Base-by-base conservation (phyloP, 2,329 filamentous ascomycete genomes). In the Fusarium goolgardi region DNA sequence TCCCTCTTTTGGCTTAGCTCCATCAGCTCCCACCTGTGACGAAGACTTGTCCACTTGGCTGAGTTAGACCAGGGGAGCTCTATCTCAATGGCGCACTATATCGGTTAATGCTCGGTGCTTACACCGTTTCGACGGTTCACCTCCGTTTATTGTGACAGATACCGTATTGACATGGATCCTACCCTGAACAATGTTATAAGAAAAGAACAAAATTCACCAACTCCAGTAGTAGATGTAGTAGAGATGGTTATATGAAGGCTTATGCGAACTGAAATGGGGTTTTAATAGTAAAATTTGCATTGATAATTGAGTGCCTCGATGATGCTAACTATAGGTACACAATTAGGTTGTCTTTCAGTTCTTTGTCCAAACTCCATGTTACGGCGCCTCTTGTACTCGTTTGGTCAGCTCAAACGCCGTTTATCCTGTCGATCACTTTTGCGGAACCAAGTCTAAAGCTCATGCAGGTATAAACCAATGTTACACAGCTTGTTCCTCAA, bases 71-170 rank as follows among this genome's bases (percentile, higher is more conserved):
- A 70, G 65, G 62, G 57, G 66, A 67, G 65, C 49, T 57, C 40
- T 32, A 44, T 27, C 52, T 59, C 53, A 15, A 27, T 37, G 39
- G 18, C 43, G 31, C 31, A 49, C 29, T 44, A 20, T 8, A 27
- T 29, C 65, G 70, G 70, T 64, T 72, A 72, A 72, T 72, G n/a
- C 41, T 59, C 70, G 70, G 70, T 35, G 64, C 37, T 27, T 21
- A 29, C n/a, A 16, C 51, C 47, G 47, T 40, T 58, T 37, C 12
- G 43, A 29, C 44, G 18, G 21, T 40, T n/a, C 34, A 27, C 32
- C 39, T 49, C 55, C 39, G 56, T 55, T 25, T 57, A 27, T 20
- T 13, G 13, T 18, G 9, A 35, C 25, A 10, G 32, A 18, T n/a
- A 53, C 32, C 62, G 51, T 66, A 59, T 49, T 20, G 45, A 2